A percentile compares a stretch with the other conserved stretches of the same genome.
Evolutionary conservation across 192 early-diverging fungal species (phyloP).

Genomic region (Phycomyces blakesleeanus): DNA sequence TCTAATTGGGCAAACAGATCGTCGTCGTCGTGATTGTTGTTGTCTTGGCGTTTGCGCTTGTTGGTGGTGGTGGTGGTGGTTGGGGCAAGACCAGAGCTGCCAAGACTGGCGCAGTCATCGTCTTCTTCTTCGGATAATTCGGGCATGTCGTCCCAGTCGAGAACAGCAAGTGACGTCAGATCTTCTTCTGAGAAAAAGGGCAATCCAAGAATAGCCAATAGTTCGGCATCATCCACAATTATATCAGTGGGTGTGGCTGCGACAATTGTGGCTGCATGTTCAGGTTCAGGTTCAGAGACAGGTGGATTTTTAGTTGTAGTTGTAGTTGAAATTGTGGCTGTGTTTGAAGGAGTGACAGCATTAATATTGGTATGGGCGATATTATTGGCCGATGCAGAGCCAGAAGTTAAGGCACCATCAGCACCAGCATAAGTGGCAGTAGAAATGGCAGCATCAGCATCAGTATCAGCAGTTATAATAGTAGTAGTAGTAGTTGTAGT

Average conservation of each 20-base stretch:
- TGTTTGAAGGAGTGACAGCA: neutral
- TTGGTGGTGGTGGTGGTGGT: no score
- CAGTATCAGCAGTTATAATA: no score
- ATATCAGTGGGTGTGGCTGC: constrained; percentile 8
- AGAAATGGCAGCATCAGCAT: neutral
- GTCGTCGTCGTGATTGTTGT: constrained; percentile 21
- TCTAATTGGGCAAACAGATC: constrained; percentile 21
- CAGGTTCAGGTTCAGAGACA: neutral
- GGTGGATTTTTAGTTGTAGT: neutral
- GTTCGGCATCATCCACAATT: constrained; percentile 20
- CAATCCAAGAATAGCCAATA: constrained; percentile 23
- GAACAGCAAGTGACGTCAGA: neutral
- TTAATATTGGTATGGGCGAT: neutral
- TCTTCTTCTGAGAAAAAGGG: neutral
- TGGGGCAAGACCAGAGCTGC: no score
- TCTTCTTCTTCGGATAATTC: constrained; percentile 21
- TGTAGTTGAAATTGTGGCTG: neutral
- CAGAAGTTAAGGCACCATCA: neutral
- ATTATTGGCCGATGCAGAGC: no score
- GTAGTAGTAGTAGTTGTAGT: no score
- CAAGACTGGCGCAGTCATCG: constrained; percentile 11
- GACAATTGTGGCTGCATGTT: neutral
- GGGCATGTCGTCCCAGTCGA: constrained; percentile 26
- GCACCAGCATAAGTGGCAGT: neutral
- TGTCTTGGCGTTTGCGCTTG: constrained; percentile 7